phyloP scores from a whole-genome alignment of 2,329 filamentous ascomycete species.

The Ophiostoma angusticollis region DNA sequence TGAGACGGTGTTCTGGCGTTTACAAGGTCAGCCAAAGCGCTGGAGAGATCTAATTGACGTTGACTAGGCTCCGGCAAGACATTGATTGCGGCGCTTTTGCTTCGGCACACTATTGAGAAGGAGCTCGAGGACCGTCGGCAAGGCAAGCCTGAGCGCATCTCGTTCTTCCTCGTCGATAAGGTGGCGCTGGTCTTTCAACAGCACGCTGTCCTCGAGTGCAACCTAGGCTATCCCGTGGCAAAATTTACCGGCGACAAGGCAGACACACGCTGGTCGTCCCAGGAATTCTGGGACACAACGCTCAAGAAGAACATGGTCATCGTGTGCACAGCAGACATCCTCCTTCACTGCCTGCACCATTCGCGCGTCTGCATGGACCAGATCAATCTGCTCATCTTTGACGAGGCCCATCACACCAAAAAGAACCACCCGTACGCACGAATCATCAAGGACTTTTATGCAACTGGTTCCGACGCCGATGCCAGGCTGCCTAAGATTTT shows the following conservation, averaged over 20 bases:
- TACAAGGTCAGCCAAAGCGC: too few species aligned
- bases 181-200: constrained; percentile 88
- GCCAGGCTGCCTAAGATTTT: constrained; percentile 60
- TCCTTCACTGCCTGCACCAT: constrained; percentile 64
- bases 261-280: constrained; percentile 24
- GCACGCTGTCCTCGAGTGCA: constrained; percentile 64
- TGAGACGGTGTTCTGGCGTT: constrained; percentile 17
- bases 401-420: constrained; percentile 94
- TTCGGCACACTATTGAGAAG: constrained; percentile 61
- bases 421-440: constrained; percentile 82
- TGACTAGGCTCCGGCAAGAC: constrained; percentile 82
- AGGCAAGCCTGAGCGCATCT: constrained; percentile 49
- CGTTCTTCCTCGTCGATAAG: constrained; percentile 86
- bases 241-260: constrained; percentile 62
- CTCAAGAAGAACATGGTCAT: constrained; percentile 62
- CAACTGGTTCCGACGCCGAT: constrained; percentile 30
- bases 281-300: constrained; percentile 38
- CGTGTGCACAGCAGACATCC: constrained; percentile 83
- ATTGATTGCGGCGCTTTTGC: constrained; percentile 77
- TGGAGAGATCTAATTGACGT: neutral
- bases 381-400: constrained; percentile 86
- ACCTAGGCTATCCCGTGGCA: constrained; percentile 63
- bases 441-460: constrained; percentile 81
- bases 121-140: constrained; percentile 58
- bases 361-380: constrained; percentile 68